These are phyloP conservation scores for Dioscorea zingiberensis DNA, from an alignment of 106 monocot genomes.

Conservation along the genomic window DNA sequence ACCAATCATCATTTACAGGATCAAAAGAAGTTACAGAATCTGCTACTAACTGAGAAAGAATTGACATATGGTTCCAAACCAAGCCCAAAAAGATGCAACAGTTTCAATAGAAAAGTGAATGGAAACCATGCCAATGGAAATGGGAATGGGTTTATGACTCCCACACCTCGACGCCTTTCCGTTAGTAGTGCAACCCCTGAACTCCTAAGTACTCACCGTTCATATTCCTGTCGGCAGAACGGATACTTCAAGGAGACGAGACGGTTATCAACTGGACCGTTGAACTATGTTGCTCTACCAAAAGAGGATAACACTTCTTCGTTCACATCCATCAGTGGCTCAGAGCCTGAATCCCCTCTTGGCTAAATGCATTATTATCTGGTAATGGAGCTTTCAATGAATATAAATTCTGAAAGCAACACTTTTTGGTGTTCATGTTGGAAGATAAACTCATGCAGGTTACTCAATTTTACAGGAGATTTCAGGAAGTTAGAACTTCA, in stretches of 20 bases:
- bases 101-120: constrained; percentile 39
- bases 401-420: too few species aligned
- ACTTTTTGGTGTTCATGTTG: too few species aligned
- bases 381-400: too few species aligned
- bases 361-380: neutral
- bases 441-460: too few species aligned
- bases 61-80: constrained; percentile 55
- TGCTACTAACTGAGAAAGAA: constrained; percentile 65
- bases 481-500: too few species aligned
- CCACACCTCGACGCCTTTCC: constrained; percentile 39
- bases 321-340: constrained; percentile 77
- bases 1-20: constrained; percentile 39
- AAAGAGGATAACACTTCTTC: constrained; percentile 75
- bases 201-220: constrained; percentile 65
- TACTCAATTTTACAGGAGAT: too few species aligned
- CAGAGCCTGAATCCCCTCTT: constrained; percentile 70
- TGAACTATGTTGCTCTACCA: constrained; percentile 48
- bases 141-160: constrained; percentile 58
- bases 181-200: constrained; percentile 69
- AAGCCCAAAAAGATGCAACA: constrained; percentile 47
- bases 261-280: constrained; percentile 33
- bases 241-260: constrained; percentile 60
- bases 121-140: constrained; percentile 29
- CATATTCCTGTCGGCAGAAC: constrained; percentile 66
- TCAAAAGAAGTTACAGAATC: constrained; percentile 66